Evolutionary conservation across 495 filamentous ascomycete genomes (phyloP).

Genomic region (Podospora australis): DNA sequence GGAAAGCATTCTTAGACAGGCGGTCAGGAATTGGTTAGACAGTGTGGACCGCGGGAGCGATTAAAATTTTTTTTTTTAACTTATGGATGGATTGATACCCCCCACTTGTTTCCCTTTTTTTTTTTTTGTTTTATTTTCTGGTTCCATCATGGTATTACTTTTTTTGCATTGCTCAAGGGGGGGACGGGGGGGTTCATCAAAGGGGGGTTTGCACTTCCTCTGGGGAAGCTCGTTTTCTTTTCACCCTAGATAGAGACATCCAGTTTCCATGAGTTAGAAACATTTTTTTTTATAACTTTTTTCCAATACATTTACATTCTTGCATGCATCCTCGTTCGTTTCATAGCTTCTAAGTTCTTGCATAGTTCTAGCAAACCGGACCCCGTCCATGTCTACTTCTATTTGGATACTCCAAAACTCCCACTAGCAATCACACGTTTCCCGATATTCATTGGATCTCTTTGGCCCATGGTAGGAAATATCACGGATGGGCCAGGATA

Average conservation of each 20-base stretch:
- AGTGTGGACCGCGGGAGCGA: constrained; percentile 27
- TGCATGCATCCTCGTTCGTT: background rate
- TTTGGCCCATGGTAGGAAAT: too few species aligned
- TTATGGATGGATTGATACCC: background rate
- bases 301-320: background rate
- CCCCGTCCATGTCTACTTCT: too few species aligned
- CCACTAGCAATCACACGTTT: too few species aligned
- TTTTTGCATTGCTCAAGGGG: background rate
- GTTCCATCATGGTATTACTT: background rate
- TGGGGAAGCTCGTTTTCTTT: too few species aligned
- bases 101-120: background rate
- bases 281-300: background rate
- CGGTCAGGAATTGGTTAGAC: constrained; percentile 40
- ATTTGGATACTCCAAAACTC: too few species aligned
- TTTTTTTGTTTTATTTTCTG: background rate
- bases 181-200: background rate
- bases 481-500: too few species aligned
- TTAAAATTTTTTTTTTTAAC: constrained; percentile 17
- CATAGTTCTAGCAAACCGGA: too few species aligned
- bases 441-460: too few species aligned
- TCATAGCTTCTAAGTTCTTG: too few species aligned
- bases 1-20: constrained; percentile 36
- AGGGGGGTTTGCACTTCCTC: background rate
- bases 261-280: too few species aligned
- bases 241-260: too few species aligned